phyloP scores from a whole-genome alignment of 345 rosid genomes.

The Luvunga scandens region DNA sequence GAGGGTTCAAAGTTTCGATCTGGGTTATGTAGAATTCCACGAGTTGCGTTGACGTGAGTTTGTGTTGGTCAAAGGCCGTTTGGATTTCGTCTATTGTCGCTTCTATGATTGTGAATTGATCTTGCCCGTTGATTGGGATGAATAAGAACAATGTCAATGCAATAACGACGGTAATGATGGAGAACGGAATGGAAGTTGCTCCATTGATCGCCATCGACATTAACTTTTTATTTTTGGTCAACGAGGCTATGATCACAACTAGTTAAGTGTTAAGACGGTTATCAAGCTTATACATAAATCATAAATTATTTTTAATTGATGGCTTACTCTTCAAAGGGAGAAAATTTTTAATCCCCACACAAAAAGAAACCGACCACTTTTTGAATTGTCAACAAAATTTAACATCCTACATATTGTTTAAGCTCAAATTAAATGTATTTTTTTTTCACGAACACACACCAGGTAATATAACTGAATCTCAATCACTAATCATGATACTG shows the following conservation, averaged over 20 bases:
- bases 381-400: too few relatives aligned
- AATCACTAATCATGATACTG: not conserved
- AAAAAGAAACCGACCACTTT: too few relatives aligned
- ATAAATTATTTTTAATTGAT: too few relatives aligned
- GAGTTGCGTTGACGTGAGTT: conserved; percentile 16
- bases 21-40: conserved; percentile 9
- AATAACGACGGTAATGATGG: not conserved
- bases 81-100: conserved; percentile 10
- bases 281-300: too few relatives aligned
- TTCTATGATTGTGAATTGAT: not conserved
- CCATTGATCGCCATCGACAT: not conserved
- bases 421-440: too few relatives aligned
- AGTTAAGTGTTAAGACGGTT: not conserved
- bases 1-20: conserved; percentile 2
- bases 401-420: too few relatives aligned
- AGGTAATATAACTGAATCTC: not conserved
- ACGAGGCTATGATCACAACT: not conserved
- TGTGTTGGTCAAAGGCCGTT: conserved; percentile 1
- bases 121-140: conserved; percentile 4
- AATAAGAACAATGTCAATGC: not conserved
- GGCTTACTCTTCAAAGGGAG: too few relatives aligned
- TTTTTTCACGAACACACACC: not conserved
- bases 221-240: not conserved
- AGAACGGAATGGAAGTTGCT: not conserved
- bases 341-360: too few relatives aligned